These are phyloP conservation scores for Carallia brachiata DNA, from an alignment of 345 rosid species.

Conservation along the genomic window DNA sequence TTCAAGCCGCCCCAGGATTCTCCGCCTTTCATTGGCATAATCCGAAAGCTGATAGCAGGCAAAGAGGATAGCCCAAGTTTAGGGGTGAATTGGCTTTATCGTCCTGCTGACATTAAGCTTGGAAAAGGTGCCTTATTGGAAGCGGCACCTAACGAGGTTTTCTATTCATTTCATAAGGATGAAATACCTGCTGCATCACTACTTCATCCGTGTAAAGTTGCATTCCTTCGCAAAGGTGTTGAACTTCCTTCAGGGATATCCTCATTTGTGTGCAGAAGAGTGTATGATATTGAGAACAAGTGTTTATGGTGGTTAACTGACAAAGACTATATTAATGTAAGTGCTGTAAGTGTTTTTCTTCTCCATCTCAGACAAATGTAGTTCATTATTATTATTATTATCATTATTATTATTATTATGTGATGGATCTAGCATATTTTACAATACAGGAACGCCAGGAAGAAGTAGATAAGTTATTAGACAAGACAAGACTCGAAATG, in stretches of 20 bases:
- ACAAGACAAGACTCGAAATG: conserved; percentile 68
- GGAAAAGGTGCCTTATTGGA: conserved; percentile 81
- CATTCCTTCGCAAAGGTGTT: conserved; percentile 79
- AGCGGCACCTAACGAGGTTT: conserved; percentile 88
- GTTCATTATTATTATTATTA: background rate
- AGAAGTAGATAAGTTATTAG: conserved; percentile 72
- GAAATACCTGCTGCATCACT: conserved; percentile 80
- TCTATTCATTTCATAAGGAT: conserved; percentile 95
- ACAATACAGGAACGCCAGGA: conserved; percentile 47
- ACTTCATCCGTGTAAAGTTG: conserved; percentile 94
- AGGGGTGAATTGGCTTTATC: conserved; percentile 85
- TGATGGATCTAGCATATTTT: conserved; percentile 4
- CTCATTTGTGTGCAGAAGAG: conserved; percentile 83
- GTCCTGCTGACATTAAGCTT: conserved; percentile 79
- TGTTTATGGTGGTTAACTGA: conserved; percentile 97
- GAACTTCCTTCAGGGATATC: conserved; percentile 72
- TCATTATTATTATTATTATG: background rate
- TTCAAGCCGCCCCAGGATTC: conserved; percentile 79
- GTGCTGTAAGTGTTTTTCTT: conserved; percentile 14
- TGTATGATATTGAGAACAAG: conserved; percentile 67
- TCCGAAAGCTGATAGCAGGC: conserved; percentile 48
- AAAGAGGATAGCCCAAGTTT: conserved; percentile 54
- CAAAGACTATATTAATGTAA: conserved; percentile 80
- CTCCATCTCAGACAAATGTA: too few relatives aligned
- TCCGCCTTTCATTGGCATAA: conserved; percentile 89